Percentiles rank a stretch among this genome's conserved stretches.
Evolutionary conservation across 257 asterid genomes (phyloP).

Genomic region (Capsicum rhomboideum): DNA sequence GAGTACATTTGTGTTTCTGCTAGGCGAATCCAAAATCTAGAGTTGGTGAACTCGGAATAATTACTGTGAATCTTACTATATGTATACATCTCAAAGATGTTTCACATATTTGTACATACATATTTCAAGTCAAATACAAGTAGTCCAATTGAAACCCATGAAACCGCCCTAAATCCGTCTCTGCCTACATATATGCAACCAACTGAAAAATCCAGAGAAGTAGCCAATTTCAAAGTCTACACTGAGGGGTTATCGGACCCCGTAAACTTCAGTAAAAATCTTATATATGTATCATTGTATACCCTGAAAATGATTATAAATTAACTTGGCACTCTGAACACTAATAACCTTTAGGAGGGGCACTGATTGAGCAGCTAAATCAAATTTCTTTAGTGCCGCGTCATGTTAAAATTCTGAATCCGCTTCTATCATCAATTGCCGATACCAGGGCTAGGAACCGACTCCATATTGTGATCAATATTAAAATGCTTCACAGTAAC

Average conservation of each 20-base stretch:
- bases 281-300: background rate
- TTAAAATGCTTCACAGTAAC: background rate
- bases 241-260: background rate
- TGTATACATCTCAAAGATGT: background rate
- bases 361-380: background rate
- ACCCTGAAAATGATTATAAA: background rate
- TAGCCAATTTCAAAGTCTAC: slow-evolving; percentile 1
- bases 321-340: background rate
- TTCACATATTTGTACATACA: background rate
- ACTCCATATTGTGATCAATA: slow-evolving; percentile 5
- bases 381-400: background rate
- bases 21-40: background rate
- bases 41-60: background rate
- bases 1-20: background rate
- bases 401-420: background rate
- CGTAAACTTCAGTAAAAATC: background rate
- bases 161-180: background rate
- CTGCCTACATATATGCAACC: background rate
- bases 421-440: background rate
- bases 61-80: background rate
- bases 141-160: background rate
- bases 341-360: background rate
- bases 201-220: background rate
- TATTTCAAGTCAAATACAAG: background rate
- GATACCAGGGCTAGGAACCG: slow-evolving; percentile 25